A percentile compares a stretch with the other conserved stretches of the same genome.
Evolutionary conservation across 768 basidiomycete genomes (phyloP).

Genomic region (Coprinellus micaceus): DNA sequence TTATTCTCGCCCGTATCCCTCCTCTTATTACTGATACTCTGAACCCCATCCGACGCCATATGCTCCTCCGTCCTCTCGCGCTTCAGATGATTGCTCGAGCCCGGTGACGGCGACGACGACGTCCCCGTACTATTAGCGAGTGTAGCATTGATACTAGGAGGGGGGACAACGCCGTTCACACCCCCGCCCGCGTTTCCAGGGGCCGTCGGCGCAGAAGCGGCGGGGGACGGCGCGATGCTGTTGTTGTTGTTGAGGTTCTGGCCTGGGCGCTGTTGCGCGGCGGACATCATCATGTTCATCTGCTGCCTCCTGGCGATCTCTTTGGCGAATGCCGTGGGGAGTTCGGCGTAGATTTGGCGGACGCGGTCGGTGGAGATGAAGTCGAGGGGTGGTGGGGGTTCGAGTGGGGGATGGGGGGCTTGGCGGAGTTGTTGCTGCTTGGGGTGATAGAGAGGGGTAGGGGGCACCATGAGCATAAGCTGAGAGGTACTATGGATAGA

Average conservation of each 20-base stretch:
- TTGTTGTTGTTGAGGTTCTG: neutral
- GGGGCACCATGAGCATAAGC: no score
- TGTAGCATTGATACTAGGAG: no score
- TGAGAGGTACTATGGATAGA: constrained; percentile 11
- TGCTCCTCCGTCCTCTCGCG: constrained; percentile 58
- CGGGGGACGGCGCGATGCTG: neutral
- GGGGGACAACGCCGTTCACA: no score
- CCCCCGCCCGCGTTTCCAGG: neutral
- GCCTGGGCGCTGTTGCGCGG: constrained; percentile 9
- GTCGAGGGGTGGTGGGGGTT: constrained; percentile 48
- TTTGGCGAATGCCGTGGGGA: constrained; percentile 60
- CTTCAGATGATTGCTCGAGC: constrained; percentile 38
- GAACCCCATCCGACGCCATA: constrained; percentile 22
- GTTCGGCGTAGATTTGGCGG: constrained; percentile 57
- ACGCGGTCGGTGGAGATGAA: constrained; percentile 56
- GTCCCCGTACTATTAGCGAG: neutral
- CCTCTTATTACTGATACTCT: constrained; percentile 47
- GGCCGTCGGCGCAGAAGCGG: neutral
- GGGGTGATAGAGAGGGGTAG: constrained; percentile 3
- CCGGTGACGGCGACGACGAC: constrained; percentile 11
- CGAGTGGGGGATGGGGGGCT: constrained; percentile 31
- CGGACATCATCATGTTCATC: constrained; percentile 4
- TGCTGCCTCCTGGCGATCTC: constrained; percentile 46
- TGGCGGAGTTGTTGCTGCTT: neutral
- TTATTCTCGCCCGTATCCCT: constrained; percentile 68